phyloP scores from a whole-genome alignment of 2,329 filamentous ascomycete genomes.

The Neofusicoccum laricinum region DNA sequence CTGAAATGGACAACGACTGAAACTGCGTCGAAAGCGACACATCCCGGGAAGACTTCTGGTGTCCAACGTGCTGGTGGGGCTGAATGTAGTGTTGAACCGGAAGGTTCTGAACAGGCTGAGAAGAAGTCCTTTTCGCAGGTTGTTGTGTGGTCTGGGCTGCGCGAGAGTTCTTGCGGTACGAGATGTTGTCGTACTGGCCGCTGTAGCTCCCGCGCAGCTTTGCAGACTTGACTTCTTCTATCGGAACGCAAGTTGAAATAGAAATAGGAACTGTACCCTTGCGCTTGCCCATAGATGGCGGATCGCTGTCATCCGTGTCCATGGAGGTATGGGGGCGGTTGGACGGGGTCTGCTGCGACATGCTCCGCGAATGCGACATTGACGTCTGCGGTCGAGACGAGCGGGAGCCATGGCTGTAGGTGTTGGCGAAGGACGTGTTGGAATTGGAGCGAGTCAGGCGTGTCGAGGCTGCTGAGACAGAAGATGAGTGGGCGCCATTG shows the following conservation, averaged over 20 bases:
- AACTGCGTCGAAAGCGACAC: constrained; percentile 1
- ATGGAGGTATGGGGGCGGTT: constrained; percentile 37
- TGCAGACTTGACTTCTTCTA: not conserved
- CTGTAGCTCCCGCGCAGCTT: not conserved
- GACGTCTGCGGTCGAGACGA: constrained; percentile 54
- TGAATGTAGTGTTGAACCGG: not conserved
- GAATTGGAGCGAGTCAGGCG: constrained; percentile 22
- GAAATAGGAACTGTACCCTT: constrained; percentile 45
- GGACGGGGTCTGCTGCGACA: constrained; percentile 35
- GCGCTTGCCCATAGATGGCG: constrained; percentile 30
- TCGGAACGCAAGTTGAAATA: constrained; percentile 31
- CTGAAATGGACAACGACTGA: not conserved
- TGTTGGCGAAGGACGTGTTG: constrained; percentile 55
- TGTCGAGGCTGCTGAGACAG: constrained; percentile 39
- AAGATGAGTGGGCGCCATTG: constrained; percentile 31
- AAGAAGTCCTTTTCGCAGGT: not conserved
- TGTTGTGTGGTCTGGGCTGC: not conserved
- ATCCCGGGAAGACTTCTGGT: constrained; percentile 4
- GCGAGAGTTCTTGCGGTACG: not conserved
- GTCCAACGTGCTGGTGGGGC: not conserved
- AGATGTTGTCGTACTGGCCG: not conserved
- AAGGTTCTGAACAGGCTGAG: not conserved
- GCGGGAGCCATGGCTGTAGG: constrained; percentile 53
- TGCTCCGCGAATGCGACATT: constrained; percentile 49
- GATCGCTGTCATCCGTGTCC: constrained; percentile 43